These are phyloP conservation scores for Boletus reticuloceps DNA, from an alignment of 768 basidiomycete species.

Conservation along the genomic window DNA sequence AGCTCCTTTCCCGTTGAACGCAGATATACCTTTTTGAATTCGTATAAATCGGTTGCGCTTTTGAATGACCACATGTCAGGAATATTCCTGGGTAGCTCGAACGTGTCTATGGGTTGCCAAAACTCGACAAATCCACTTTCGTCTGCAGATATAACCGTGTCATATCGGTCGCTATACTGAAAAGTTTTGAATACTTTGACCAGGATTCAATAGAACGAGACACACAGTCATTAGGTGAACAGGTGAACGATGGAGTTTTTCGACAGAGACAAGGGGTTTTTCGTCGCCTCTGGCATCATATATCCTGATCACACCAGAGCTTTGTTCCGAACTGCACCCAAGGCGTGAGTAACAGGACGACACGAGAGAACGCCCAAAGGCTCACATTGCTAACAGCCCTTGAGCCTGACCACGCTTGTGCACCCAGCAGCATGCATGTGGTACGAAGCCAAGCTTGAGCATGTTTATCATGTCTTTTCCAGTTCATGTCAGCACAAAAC, in stretches of 20 bases:
- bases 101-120: constrained; percentile 91
- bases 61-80: constrained; percentile 88
- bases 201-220: constrained; percentile 7
- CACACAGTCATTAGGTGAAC: constrained; percentile 90
- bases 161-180: constrained; percentile 88
- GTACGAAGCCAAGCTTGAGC: constrained; percentile 82
- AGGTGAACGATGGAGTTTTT: constrained; percentile 79
- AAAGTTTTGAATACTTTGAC: background rate
- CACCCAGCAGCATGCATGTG: constrained; percentile 93
- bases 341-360: constrained; percentile 12
- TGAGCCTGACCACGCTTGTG: constrained; percentile 87
- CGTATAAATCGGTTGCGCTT: constrained; percentile 89
- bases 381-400: constrained; percentile 84
- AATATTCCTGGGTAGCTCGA: constrained; percentile 75
- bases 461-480: constrained; percentile 96
- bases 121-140: constrained; percentile 95
- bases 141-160: constrained; percentile 92
- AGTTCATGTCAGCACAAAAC: background rate
- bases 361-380: constrained; percentile 19
- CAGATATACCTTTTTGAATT: constrained; percentile 87
- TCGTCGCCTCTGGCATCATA: constrained; percentile 92
- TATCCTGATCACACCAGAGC: constrained; percentile 72
- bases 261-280: constrained; percentile 70
- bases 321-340: constrained; percentile 67
- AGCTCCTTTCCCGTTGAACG: background rate